Evolutionary conservation across 164 flowering plant species (phyloP), one percentile per base, ranked within the genome.

Genomic region (Buxus sempervirens): DNA sequence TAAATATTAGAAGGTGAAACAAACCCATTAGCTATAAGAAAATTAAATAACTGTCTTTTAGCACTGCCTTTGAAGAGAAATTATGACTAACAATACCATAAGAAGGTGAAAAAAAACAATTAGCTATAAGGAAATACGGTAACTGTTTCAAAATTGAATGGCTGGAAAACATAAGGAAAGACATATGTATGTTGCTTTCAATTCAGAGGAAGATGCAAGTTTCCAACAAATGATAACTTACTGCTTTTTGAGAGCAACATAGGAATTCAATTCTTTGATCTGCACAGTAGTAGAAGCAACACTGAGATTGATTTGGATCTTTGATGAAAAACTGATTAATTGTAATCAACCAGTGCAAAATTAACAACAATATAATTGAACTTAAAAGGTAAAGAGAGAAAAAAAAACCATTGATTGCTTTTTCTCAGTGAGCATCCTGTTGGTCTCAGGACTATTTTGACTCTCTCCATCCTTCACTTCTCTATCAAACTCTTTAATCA

Each of bases 241-340:
- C 97, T 84, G 85, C 77, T 93, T 93, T 70, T 88, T 90, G 22
- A 87, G 83, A 63, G 96, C 95, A 59, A 93, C 96, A 81, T 86
- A 93, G 28, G 95, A 88, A 73, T 93, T 93, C 79, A 93, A 82
- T 85, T 90, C 98, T 77, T 93, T 93, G 54, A 90, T 77, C 98
- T 93, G 93, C 83, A 78, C 16, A 48, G 55, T 18, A 66, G 22
- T 28, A 2, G 21, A 4, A 67, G 22, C 15, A 51, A 13, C 14
- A 36, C 19, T 65, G 18, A 61, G 69, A 24, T 54, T 14, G 27
- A 56, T 45, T 45, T 45, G 51, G 51, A 45, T 15, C 1, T 12
- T 16, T 28, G 28, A 3, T 3, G 38, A 1, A 67, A 14, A 48
- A n/a, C n/a, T n/a, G n/a, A n/a, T n/a, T 13, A 26, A 23, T 15